Percentiles rank a stretch among this genome's conserved stretches.
These are phyloP conservation scores for Graphiopsis chlorocephala DNA, from an alignment of 2,329 filamentous ascomycete species.

Conservation along the genomic window DNA sequence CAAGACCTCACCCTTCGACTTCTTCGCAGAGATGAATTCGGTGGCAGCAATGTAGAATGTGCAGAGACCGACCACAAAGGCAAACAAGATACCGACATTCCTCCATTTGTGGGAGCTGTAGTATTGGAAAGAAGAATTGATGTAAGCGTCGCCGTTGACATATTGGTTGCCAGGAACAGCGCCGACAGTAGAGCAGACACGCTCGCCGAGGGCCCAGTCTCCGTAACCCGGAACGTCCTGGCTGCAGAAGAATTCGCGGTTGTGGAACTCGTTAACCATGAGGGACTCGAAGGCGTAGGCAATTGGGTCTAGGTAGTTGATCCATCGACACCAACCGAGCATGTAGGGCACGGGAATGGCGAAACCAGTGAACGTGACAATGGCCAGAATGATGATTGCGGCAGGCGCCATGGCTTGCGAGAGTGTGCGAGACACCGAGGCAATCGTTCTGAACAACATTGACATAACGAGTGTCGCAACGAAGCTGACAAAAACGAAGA, in stretches of 20 bases:
- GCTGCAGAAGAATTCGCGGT: slow-evolving; percentile 56
- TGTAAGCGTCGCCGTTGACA: slow-evolving; percentile 41
- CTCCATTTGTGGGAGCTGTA: slow-evolving; percentile 45
- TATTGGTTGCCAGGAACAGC: slow-evolving; percentile 37
- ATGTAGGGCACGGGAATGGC: slow-evolving; percentile 59
- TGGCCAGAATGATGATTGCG: slow-evolving; percentile 59
- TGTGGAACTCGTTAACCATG: slow-evolving; percentile 69
- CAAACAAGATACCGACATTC: slow-evolving; percentile 48
- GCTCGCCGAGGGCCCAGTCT: slow-evolving; percentile 20
- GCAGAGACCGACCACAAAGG: slow-evolving; percentile 45
- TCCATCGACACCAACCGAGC: slow-evolving; percentile 77
- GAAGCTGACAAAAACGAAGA: slow-evolving; percentile 77
- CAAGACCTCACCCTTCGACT: slow-evolving; percentile 52
- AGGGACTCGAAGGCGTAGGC: slow-evolving; percentile 77
- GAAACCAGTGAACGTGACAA: slow-evolving; percentile 69
- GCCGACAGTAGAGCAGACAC: slow-evolving; percentile 43
- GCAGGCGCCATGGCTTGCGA: slow-evolving; percentile 57
- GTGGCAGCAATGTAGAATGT: slow-evolving; percentile 43
- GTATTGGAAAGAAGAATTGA: slow-evolving; percentile 34
- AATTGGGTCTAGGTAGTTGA: slow-evolving; percentile 77
- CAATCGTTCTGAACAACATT: slow-evolving; percentile 81
- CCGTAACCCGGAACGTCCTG: neutral
- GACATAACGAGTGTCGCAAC: slow-evolving; percentile 73
- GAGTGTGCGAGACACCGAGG: slow-evolving; percentile 67
- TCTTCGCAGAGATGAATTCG: slow-evolving; percentile 48